These are phyloP conservation scores for Tylopilus felleus DNA, from an alignment of 768 basidiomycete species.

Conservation along the genomic window DNA sequence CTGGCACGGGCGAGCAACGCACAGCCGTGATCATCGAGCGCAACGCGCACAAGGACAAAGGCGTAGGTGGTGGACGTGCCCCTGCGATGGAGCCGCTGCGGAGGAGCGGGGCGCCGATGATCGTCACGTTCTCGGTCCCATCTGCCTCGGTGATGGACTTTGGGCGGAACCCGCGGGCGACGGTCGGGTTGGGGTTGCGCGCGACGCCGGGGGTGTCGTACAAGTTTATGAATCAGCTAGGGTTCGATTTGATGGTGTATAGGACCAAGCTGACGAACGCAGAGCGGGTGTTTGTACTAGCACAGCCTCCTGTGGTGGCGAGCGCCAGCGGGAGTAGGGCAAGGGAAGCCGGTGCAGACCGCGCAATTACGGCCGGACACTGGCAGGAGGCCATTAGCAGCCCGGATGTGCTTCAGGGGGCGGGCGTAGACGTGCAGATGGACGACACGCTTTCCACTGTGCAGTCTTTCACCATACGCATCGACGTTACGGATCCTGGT, in stretches of 20 bases:
- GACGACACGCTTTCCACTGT: not conserved
- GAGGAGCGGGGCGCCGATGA: constrained; percentile 16
- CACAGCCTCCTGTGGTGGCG: constrained; percentile 9
- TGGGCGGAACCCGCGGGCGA: constrained; percentile 2
- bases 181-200: constrained; percentile 15
- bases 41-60: not conserved
- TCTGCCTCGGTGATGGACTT: constrained; percentile 12
- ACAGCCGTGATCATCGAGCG: constrained; percentile 9
- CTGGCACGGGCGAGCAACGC: constrained; percentile 19
- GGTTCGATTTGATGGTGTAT: constrained; percentile 18
- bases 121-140: constrained; percentile 19
- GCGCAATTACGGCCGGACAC: not conserved
- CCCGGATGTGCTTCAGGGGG: not conserved
- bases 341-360: not conserved
- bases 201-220: not conserved
- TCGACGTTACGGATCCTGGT: constrained; percentile 18
- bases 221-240: constrained; percentile 11
- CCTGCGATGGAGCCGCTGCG: constrained; percentile 2
- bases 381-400: not conserved
- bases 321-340: not conserved
- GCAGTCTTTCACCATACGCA: constrained; percentile 16
- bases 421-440: constrained; percentile 9
- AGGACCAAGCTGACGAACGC: constrained; percentile 12
- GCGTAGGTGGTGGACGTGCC: no score
- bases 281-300: constrained; percentile 16